Evolutionary conservation across 2,329 filamentous ascomycete genomes (phyloP).

Genomic region (Coniella vitis): DNA sequence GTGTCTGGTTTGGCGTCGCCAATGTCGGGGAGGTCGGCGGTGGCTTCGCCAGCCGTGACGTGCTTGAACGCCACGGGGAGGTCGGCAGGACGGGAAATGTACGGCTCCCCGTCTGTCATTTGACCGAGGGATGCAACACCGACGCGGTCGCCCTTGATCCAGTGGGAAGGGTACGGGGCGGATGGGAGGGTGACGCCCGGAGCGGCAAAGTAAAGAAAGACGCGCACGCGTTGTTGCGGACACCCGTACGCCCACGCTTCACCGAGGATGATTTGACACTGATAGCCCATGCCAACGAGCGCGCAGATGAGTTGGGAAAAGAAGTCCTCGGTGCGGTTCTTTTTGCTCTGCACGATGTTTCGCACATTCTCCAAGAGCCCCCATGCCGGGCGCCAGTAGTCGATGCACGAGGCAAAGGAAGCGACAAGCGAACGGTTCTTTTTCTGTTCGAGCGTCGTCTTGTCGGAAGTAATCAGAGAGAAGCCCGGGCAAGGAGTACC

Average conservation of each 20-base stretch:
- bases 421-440: constrained; percentile 73
- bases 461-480: constrained; percentile 55
- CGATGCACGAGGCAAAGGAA: constrained; percentile 66
- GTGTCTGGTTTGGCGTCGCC: constrained; percentile 53
- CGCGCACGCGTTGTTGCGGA: constrained; percentile 56
- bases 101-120: constrained; percentile 52
- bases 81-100: constrained; percentile 42
- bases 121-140: constrained; percentile 44
- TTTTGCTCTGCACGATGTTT: constrained; percentile 46
- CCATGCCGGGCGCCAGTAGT: constrained; percentile 69
- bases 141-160: constrained; percentile 32
- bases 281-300: constrained; percentile 71
- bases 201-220: constrained; percentile 67
- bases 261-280: constrained; percentile 59
- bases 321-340: constrained; percentile 48
- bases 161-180: constrained; percentile 55
- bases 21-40: constrained; percentile 55
- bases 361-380: constrained; percentile 73
- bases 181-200: constrained; percentile 53
- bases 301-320: constrained; percentile 68
- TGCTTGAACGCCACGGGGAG: constrained; percentile 53
- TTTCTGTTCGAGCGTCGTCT: constrained; percentile 46
- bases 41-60: constrained; percentile 46
- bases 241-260: constrained; percentile 66
- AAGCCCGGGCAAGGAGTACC: constrained; percentile 77